These are phyloP conservation scores for Pythium dissotocum DNA, from an alignment of 352 stramenopile genomes.

Conservation along the genomic window DNA sequence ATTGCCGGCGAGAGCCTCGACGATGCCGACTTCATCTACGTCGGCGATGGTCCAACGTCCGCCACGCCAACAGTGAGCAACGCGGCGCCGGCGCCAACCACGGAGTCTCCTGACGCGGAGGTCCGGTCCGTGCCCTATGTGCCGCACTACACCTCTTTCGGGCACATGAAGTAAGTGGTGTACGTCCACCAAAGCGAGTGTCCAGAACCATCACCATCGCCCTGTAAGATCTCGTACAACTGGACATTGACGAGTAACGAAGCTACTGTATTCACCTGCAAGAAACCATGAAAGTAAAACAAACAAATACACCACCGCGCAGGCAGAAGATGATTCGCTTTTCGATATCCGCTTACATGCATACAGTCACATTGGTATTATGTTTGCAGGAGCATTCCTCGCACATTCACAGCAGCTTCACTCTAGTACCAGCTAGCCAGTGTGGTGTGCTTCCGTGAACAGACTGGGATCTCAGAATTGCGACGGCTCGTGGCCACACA, in stretches of 20 bases:
- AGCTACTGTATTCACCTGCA: no score
- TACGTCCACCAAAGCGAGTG: no score
- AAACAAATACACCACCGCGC: no score
- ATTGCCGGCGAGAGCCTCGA: background rate
- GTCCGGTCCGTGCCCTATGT: background rate
- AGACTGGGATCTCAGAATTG: slow-evolving; percentile 2
- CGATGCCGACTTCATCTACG: background rate
- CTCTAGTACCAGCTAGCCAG: no score
- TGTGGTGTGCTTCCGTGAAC: background rate
- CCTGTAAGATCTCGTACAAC: no score
- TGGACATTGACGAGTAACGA: no score
- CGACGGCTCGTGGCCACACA: background rate
- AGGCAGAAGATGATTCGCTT: no score
- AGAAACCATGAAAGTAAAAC: no score
- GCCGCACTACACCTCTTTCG: background rate
- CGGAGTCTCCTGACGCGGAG: background rate
- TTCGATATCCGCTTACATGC: no score
- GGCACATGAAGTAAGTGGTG: no score
- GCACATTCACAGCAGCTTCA: background rate
- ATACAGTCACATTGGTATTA: no score
- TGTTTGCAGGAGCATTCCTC: background rate
- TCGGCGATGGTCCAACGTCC: background rate
- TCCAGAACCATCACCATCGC: no score
- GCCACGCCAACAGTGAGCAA: background rate
- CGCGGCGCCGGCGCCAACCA: background rate